Conservation (phyloP, 225 moss, liverwort and hornwort species). For the Bryoerythrophyllum caledonicum region DNA sequence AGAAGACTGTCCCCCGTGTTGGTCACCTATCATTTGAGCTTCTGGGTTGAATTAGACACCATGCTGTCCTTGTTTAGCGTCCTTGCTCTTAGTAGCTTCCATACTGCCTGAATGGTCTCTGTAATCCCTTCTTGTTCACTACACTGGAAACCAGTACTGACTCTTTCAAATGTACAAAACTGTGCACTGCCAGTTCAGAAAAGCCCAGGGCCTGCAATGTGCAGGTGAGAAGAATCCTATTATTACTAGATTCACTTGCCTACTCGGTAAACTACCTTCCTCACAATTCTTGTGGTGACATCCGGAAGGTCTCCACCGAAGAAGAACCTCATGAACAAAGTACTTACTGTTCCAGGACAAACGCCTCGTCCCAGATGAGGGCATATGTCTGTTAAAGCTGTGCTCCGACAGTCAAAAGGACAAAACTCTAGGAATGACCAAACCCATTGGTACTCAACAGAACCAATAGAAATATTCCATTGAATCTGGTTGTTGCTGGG, state of each 20-base stretch:
- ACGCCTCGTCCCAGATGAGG: conserved; percentile 30
- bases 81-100: conserved; percentile 42
- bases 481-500: conserved; percentile 19
- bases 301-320: conserved; percentile 29
- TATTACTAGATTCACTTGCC: conserved; percentile 25
- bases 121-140: conserved; percentile 28
- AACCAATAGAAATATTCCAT: conserved; percentile 20
- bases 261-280: conserved; percentile 20
- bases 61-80: conserved; percentile 40
- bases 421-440: conserved; percentile 23
- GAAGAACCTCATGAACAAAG: conserved; percentile 24
- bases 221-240: conserved; percentile 41
- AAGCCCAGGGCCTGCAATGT: conserved; percentile 55
- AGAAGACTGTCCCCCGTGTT: conserved; percentile 5
- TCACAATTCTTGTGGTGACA: conserved; percentile 20
- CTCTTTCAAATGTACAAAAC: conserved; percentile 31
- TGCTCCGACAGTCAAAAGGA: conserved; percentile 22
- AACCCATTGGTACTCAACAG: conserved; percentile 18
- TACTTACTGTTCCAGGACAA: conserved; percentile 21
- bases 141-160: conserved; percentile 25
- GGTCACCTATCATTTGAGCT: conserved; percentile 27
- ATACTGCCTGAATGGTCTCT: conserved; percentile 30
- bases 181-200: conserved; percentile 34
- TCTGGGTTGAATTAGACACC: conserved; percentile 31
- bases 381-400: conserved; percentile 7